phyloP scores from a whole-genome alignment of 192 early-diverging fungal species.

The Linnemannia schmuckeri region DNA sequence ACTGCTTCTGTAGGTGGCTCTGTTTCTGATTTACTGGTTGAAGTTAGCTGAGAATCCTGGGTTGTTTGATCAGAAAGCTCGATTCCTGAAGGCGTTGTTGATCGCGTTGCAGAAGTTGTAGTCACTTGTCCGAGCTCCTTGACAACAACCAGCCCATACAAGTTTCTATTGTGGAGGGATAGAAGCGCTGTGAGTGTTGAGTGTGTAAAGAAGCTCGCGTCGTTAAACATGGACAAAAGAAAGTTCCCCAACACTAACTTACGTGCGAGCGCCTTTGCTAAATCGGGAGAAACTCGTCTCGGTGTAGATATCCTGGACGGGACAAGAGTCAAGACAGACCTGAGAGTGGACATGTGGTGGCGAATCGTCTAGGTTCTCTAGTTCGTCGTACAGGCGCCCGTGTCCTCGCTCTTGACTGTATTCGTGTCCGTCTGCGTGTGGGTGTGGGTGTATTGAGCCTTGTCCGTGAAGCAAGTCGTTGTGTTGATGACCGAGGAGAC shows the following conservation, averaged over 20 bases:
- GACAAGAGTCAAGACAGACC: constrained; percentile 47
- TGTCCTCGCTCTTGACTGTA: neutral
- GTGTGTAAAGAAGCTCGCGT: too few relatives aligned
- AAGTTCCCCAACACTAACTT: neutral
- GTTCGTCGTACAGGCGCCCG: neutral
- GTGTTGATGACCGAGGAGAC: neutral
- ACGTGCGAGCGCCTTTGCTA: constrained; percentile 49
- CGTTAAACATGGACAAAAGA: neutral
- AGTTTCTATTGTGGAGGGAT: constrained; percentile 24
- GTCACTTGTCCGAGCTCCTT: constrained; percentile 29
- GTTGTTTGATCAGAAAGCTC: neutral
- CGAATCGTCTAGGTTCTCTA: constrained; percentile 19
- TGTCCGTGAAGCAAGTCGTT: neutral
- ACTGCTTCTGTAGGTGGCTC: neutral
- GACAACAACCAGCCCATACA: constrained; percentile 46
- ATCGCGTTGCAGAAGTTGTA: neutral
- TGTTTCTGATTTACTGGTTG: neutral
- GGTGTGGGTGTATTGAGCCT: neutral
- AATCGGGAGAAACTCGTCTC: constrained; percentile 39
- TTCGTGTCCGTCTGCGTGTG: neutral
- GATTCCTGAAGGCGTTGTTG: neutral
- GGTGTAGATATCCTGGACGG: constrained; percentile 51
- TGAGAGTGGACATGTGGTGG: constrained; percentile 44
- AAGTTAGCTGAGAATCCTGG: neutral
- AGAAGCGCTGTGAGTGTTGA: neutral